phyloP scores from a whole-genome alignment of 2,329 filamentous ascomycete genomes.

The Myrmaecium sp. region DNA sequence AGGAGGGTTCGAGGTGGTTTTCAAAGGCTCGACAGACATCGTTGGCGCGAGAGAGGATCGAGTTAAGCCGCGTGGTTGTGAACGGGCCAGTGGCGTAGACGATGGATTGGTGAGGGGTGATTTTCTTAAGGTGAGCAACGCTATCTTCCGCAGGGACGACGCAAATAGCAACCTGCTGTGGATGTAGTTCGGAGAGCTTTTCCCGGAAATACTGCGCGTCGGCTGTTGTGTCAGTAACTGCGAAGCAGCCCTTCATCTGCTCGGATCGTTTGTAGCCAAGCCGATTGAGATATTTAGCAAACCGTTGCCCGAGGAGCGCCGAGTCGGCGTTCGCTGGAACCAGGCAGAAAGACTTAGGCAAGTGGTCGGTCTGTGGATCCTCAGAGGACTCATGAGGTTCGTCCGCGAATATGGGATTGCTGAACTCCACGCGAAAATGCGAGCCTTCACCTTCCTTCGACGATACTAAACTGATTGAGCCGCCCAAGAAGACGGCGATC shows the following conservation, averaged over 20 bases:
- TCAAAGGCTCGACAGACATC: no score
- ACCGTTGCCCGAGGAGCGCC: slow-evolving; percentile 5
- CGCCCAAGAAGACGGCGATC: slow-evolving; percentile 24
- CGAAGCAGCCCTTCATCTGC: slow-evolving; percentile 6
- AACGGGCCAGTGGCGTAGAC: slow-evolving; percentile 15
- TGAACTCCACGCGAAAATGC: slow-evolving; percentile 22
- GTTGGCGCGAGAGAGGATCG: no score
- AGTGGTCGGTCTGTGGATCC: not conserved
- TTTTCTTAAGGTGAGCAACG: slow-evolving; percentile 7
- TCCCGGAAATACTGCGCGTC: slow-evolving; percentile 9
- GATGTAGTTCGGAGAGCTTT: slow-evolving; percentile 4
- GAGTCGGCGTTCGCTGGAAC: slow-evolving; percentile 1
- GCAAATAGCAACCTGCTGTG: slow-evolving; percentile 12
- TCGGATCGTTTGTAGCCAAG: slow-evolving; percentile 5
- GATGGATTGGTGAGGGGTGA: slow-evolving; percentile 8
- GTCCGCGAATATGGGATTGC: slow-evolving; percentile 11
- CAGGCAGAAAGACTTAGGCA: slow-evolving; percentile 6
- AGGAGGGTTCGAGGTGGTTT: no score
- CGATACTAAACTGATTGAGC: slow-evolving; percentile 20
- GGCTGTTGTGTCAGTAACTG: slow-evolving; percentile 12
- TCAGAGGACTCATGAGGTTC: slow-evolving; percentile 1
- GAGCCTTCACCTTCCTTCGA: slow-evolving; percentile 22
- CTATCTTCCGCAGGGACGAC: slow-evolving; percentile 12
- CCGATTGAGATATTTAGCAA: slow-evolving; percentile 7
- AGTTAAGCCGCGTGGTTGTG: slow-evolving; percentile 7